Base-by-base conservation (phyloP, 371 early-diverging fungal species). In the Nematocida minor region DNA sequence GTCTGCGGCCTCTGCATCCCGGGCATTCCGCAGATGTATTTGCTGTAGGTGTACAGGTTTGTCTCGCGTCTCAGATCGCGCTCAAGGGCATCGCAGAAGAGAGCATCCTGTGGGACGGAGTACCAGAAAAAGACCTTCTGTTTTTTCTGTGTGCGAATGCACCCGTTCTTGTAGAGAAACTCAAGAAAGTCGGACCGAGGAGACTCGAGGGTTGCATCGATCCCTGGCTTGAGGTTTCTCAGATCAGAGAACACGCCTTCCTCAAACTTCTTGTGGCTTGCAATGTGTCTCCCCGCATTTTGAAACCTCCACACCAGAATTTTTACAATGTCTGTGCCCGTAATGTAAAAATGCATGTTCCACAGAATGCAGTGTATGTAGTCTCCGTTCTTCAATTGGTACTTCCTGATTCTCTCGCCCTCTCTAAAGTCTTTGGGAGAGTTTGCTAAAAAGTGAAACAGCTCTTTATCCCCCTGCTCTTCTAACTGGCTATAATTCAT, bases 61-160 rank as follows among this genome's bases (percentile, higher is more conserved):
- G 82, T 83, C 86, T 95, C 96, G 57, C 97, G 89, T 86, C 95
- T 93, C 36, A 97, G 85, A 84, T 98, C 97, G 57, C 99, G 89
- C 85, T 98, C 97, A 42, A 96, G 88, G 22, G 97, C 97, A 86
- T 98, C 99, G 64, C 92, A 88, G 82, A 94, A 94, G 49, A 95
- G 88, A 44, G 91, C 87, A 85, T 97, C 97, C 85, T 95, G 95
- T 20, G 93, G 94, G 3, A 97, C 97, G 41, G 92, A 91, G 84
- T 91, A 91, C 97, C 97, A 98, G 83, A 89, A 94, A 84, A 97
- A 97, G 18, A 99, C 99, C 80, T 97, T 97, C 68, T 87, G 87
- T 86, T 98, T 98, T 88, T 97, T 98, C 85, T 97, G 97, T 6
- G 97, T 96, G 36, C 99, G 89, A 69, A 99, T 93, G 84, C 97